A percentile compares a stretch with the other conserved stretches of the same genome.
These are phyloP conservation scores for Exophiala calicioides DNA, from an alignment of 2,329 filamentous ascomycete genomes.

Conservation along the genomic window DNA sequence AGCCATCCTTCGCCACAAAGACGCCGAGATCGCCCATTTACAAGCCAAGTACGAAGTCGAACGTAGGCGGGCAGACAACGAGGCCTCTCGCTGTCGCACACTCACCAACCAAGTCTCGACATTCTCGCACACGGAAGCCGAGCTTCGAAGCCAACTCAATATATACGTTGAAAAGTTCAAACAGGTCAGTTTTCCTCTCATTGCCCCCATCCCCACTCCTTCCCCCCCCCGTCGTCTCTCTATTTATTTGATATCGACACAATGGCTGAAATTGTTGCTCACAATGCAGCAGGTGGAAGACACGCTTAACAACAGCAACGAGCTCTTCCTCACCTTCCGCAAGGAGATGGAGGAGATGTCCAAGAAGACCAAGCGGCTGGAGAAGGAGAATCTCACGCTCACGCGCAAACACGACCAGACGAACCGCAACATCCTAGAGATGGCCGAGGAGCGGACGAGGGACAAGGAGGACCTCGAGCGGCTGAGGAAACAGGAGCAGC, in stretches of 20 bases:
- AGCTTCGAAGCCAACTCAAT: conserved; percentile 91
- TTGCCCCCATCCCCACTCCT: no score
- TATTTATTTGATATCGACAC: conserved; percentile 31
- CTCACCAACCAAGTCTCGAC: conserved; percentile 90
- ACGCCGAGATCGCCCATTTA: conserved; percentile 91
- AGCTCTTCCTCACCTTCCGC: conserved; percentile 91
- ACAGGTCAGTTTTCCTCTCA: conserved; percentile 69
- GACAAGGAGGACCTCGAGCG: conserved; percentile 75
- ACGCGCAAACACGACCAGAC: conserved; percentile 92
- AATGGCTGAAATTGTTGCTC: conserved; percentile 29
- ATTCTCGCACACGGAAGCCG: conserved; percentile 93
- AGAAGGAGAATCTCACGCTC: conserved; percentile 91
- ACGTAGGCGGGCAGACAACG: conserved; percentile 81
- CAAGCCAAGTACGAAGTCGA: conserved; percentile 86
- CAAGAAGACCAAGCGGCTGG: conserved; percentile 94
- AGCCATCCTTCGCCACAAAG: conserved; percentile 86
- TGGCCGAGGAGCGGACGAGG: conserved; percentile 88
- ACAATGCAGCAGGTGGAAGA: conserved; percentile 78
- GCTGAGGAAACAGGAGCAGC: conserved; percentile 80
- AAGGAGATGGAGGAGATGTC: conserved; percentile 99
- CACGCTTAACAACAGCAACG: conserved; percentile 97
- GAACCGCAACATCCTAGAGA: conserved; percentile 91
- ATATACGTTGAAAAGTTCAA: conserved; percentile 99
- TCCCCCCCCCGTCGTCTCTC: no score
- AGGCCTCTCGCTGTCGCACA: conserved; percentile 76